Evolutionary conservation across 106 monocot species (phyloP), one percentile per base, ranked within the genome.

Genomic region (Dioscorea alata): DNA sequence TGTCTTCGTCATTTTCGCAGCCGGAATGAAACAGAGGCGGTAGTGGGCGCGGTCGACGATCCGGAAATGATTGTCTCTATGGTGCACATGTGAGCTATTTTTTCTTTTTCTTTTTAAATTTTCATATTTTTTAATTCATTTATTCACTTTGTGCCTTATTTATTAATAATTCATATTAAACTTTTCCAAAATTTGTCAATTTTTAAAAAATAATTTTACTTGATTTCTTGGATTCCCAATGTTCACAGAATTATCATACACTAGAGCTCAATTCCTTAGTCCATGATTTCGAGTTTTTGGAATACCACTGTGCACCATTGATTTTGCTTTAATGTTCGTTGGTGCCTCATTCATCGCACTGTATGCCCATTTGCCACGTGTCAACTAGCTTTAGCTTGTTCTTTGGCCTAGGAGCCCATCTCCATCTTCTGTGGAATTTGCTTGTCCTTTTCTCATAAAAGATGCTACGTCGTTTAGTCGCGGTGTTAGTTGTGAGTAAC

Each of bases 31-130:
- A 54, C 49, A 0, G 69, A 28, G 17, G 31, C 57, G 50, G 83
- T 78, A 15, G 63, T 58, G 24, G 83, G 83, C 34, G 83, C 72
- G 3, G 83, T 83, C 24, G 83, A 72, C 60, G 83, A 87, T 66
- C 87, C 87, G 35, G 87, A 87, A 48, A 18, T 57, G 57, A 74
- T 87, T 25, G 83, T 70, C 5, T 71, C 87, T 54, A 77, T 80
- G 68, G 78, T 84, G 53, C 71, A 78, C 60, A 75, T 61, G 87
- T 87, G 63, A 80, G 75, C 12, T 50, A 0, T 15, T 23, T 16
- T 50, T 50, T 66, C 4, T 18, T 2, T 18, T 18, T 18, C 13
- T 18, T 18, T 54, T 19, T 1, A 0, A 15, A 54, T 54, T 54
- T 18, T 15, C 19, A 54, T 54, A 19, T 54, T 54, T 53, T 18